Conservation (phyloP, 169 alveolate genomes). For the Plasmodium cynomolgi region DNA sequence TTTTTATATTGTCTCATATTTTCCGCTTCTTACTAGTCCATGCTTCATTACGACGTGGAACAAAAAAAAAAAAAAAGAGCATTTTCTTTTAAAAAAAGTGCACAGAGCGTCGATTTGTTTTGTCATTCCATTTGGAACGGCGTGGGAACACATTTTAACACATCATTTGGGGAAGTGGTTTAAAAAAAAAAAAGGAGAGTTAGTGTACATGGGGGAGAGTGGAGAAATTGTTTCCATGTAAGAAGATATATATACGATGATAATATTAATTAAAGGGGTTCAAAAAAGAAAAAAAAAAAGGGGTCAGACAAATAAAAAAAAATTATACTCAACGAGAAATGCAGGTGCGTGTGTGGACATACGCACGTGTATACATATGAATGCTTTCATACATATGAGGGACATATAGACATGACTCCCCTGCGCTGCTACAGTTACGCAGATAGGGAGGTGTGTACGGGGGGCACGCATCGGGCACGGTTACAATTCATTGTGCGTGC, state of each 20-base stretch:
- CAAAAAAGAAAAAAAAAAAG: not conserved
- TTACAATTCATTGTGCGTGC: not conserved
- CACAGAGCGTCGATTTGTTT: not conserved
- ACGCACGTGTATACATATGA: not conserved
- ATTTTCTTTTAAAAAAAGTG: not conserved
- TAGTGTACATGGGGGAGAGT: not conserved
- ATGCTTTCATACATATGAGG: not conserved
- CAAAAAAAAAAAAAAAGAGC: not conserved
- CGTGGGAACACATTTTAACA: not conserved
- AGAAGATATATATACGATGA: not conserved
- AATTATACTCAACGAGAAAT: not conserved
- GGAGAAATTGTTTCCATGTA: not conserved
- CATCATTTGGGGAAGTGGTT: not conserved
- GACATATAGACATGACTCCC: not conserved
- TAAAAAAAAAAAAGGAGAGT: not conserved
- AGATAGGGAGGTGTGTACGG: not conserved
- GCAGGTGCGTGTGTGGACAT: not conserved
- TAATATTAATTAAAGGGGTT: not conserved
- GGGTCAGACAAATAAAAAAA: constrained; percentile 1
- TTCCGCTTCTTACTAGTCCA: not conserved
- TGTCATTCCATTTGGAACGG: not conserved
- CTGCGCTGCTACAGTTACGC: not conserved
- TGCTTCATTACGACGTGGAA: not conserved
- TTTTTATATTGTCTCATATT: not conserved
- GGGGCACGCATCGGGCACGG: not conserved